Evolutionary conservation across 1,139 yeast genomes (phyloP).

Genomic region (Geotrichum carabidarum): DNA sequence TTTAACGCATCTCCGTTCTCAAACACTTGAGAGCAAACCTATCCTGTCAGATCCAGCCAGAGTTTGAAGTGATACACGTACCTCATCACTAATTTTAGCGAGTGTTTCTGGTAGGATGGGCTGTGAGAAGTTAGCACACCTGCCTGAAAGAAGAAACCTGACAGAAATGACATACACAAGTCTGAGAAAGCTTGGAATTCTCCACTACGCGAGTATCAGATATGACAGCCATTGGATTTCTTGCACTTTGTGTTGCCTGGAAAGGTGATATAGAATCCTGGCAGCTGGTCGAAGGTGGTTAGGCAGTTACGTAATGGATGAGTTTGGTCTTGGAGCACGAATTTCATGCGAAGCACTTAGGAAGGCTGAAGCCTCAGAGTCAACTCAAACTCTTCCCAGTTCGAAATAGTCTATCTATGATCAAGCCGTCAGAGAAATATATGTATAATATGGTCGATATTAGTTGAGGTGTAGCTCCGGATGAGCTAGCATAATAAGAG

Average conservation of each 20-base stretch:
- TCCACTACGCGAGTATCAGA: constrained; percentile 15
- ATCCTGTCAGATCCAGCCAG: neutral
- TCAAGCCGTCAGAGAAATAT: too few species aligned
- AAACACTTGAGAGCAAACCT: constrained; percentile 11
- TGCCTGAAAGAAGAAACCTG: neutral
- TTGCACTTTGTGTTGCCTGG: neutral
- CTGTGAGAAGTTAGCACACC: neutral
- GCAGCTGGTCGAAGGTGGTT: too few species aligned
- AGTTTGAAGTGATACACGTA: neutral
- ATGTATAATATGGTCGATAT: too few species aligned
- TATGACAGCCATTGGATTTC: constrained; percentile 2
- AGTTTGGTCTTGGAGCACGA: too few species aligned
- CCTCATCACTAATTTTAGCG: constrained; percentile 13
- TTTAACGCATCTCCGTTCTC: neutral
- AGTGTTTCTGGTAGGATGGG: constrained; percentile 10
- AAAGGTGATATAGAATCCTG: neutral
- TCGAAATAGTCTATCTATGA: too few species aligned
- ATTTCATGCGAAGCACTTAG: too few species aligned
- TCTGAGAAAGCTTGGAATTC: constrained; percentile 7
- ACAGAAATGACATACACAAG: constrained; percentile 5
- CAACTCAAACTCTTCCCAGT: too few species aligned
- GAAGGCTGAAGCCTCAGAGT: too few species aligned
- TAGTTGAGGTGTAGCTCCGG: too few species aligned
- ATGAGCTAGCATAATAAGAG: too few species aligned
- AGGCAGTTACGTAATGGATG: too few species aligned